Conservation (phyloP, 2,329 filamentous ascomycete genomes). For the Capronia americana region DNA sequence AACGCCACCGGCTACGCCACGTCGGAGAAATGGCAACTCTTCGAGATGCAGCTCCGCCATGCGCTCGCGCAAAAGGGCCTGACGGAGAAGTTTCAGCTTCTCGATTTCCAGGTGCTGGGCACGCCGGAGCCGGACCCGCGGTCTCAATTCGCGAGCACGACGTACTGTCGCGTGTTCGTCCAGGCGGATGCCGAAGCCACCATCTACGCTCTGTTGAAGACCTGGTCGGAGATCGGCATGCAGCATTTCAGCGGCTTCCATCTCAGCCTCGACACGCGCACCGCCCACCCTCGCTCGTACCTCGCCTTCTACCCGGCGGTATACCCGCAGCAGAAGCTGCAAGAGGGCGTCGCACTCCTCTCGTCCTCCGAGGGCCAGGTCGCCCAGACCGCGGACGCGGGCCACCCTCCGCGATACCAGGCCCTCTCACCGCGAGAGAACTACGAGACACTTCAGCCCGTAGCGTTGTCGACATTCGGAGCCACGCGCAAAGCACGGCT, state of each 20-base stretch:
- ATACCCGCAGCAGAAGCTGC: slow-evolving; percentile 41
- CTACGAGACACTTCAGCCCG: slow-evolving; percentile 22
- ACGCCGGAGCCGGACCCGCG: slow-evolving; percentile 48
- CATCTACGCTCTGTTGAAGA: slow-evolving; percentile 34
- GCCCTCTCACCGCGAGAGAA: slow-evolving; percentile 37
- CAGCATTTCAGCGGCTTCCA: slow-evolving; percentile 56
- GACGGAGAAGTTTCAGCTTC: slow-evolving; percentile 53
- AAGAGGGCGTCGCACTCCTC: slow-evolving; percentile 43
- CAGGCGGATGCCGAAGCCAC: slow-evolving; percentile 44
- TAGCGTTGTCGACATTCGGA: slow-evolving; percentile 40
- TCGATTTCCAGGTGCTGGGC: slow-evolving; percentile 61
- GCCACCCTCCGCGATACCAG: slow-evolving; percentile 35
- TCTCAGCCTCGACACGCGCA: slow-evolving; percentile 51
- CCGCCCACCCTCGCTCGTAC: slow-evolving; percentile 49
- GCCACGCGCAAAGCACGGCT: slow-evolving; percentile 46
- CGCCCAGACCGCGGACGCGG: slow-evolving; percentile 36
- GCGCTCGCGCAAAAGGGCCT: slow-evolving; percentile 48
- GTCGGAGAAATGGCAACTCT: slow-evolving; percentile 56
- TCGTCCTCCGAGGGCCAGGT: slow-evolving; percentile 33
- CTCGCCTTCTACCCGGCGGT: slow-evolving; percentile 53
- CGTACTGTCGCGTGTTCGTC: slow-evolving; percentile 54
- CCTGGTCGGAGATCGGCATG: slow-evolving; percentile 42
- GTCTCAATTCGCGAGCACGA: slow-evolving; percentile 52
- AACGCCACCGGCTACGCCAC: slow-evolving; percentile 59
- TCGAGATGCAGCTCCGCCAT: slow-evolving; percentile 39